Evolutionary conservation across 345 rosid genomes (phyloP).

Genomic region (Ricinus communis): DNA sequence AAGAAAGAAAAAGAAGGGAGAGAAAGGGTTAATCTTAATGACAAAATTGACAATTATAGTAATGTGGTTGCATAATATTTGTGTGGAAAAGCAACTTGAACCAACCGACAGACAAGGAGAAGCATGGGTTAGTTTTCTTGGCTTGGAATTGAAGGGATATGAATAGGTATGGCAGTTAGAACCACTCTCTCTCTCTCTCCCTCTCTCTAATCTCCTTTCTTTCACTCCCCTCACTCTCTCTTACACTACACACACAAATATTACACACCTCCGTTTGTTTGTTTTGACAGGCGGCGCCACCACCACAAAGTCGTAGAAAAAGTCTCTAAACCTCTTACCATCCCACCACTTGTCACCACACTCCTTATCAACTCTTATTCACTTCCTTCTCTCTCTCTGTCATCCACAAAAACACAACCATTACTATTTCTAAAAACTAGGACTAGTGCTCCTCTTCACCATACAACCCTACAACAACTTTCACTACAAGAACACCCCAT

Average conservation of each 20-base stretch:
- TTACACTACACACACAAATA: slow-evolving; percentile 13
- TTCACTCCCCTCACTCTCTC: slow-evolving; percentile 3
- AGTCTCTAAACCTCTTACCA: slow-evolving; percentile 38
- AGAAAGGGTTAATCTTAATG: neutral
- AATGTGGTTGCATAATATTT: slow-evolving; percentile 10
- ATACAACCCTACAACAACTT: slow-evolving; percentile 44
- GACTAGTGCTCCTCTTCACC: slow-evolving; percentile 43
- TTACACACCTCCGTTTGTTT: slow-evolving; percentile 30
- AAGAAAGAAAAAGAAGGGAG: neutral
- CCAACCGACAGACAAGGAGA: slow-evolving; percentile 62
- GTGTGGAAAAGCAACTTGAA: slow-evolving; percentile 50
- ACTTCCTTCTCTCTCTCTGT: slow-evolving; percentile 18
- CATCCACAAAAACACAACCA: slow-evolving; percentile 39
- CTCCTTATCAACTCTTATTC: slow-evolving; percentile 16
- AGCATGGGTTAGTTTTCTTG: slow-evolving; percentile 55
- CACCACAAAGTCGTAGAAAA: slow-evolving; percentile 45
- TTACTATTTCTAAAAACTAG: slow-evolving; percentile 56
- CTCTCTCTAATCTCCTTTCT: slow-evolving; percentile 6
- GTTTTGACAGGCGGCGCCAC: slow-evolving; percentile 51
- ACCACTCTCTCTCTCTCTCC: slow-evolving; percentile 34
- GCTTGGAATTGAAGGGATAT: slow-evolving; percentile 71
- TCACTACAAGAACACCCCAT: slow-evolving; percentile 45
- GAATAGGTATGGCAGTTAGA: slow-evolving; percentile 56
- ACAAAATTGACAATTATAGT: slow-evolving; percentile 15
- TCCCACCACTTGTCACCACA: slow-evolving; percentile 63